Evolutionary conservation across 805 yeast genomes (phyloP).

Genomic region (Suhomyces emberorum): DNA sequence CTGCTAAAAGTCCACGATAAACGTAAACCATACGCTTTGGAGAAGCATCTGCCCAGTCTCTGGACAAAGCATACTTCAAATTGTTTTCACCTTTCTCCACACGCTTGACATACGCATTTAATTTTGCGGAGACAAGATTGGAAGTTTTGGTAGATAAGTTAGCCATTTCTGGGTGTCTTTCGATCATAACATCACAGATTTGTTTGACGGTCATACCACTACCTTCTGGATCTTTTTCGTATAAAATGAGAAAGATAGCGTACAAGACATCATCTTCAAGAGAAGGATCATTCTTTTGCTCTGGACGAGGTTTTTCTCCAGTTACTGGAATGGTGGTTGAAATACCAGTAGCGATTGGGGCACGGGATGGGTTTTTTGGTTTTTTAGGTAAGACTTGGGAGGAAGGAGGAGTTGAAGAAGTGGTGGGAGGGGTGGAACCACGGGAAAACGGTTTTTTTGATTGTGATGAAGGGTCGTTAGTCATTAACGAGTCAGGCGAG

Average conservation of each 20-base stretch:
- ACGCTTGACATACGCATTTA: constrained; percentile 81
- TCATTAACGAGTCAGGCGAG: constrained; percentile 43
- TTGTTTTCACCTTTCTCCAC: constrained; percentile 79
- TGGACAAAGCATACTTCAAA: constrained; percentile 67
- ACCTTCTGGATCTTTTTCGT: constrained; percentile 63
- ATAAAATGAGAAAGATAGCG: constrained; percentile 71
- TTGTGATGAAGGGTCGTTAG: constrained; percentile 11
- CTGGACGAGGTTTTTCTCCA: constrained; percentile 66
- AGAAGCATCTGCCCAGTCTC: constrained; percentile 90
- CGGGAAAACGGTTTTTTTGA: constrained; percentile 20
- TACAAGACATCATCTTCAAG: constrained; percentile 73
- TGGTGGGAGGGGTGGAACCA: constrained; percentile 29
- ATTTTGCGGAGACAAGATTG: constrained; percentile 74
- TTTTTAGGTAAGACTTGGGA: constrained; percentile 21
- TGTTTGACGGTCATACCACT: constrained; percentile 90
- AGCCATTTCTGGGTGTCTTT: constrained; percentile 81
- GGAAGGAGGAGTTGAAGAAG: constrained; percentile 4
- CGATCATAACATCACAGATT: constrained; percentile 71
- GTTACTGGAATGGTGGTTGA: constrained; percentile 79
- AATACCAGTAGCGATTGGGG: constrained; percentile 65
- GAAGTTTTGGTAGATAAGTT: constrained; percentile 76
- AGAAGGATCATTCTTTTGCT: constrained; percentile 54
- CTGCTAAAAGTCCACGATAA: constrained; percentile 71
- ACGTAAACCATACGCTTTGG: constrained; percentile 89
- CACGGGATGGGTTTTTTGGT: constrained; percentile 38